Evolutionary conservation across 441 rosid species (phyloP).

Genomic region (Aquilaria agallochum): DNA sequence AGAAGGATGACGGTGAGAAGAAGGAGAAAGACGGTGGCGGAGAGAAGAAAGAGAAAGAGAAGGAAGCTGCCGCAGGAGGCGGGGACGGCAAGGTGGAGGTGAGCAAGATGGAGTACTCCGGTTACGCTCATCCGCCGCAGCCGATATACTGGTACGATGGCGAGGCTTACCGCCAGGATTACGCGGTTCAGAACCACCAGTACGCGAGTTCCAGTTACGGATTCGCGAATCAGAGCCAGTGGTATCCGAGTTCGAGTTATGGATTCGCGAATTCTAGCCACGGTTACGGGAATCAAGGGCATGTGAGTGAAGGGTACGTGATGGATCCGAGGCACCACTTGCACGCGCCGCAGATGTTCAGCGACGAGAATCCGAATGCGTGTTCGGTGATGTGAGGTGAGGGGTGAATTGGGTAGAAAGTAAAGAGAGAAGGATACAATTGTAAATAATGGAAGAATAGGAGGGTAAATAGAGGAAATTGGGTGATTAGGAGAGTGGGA

Average conservation of each 20-base stretch:
- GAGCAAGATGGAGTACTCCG: constrained; percentile 54
- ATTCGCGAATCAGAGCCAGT: background rate
- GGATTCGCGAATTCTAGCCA: constrained; percentile 12
- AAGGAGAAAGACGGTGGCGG: constrained; percentile 28
- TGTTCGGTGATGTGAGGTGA: constrained; percentile 44
- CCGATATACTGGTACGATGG: constrained; percentile 31
- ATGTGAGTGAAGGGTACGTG: constrained; percentile 22
- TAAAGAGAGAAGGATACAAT: background rate
- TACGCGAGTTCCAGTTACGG: constrained; percentile 4
- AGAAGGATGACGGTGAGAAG: constrained; percentile 49
- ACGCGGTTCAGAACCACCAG: constrained; percentile 16
- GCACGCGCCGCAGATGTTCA: constrained; percentile 49
- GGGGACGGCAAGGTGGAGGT: constrained; percentile 48
- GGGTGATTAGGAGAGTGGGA: background rate
- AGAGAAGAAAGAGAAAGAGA: constrained; percentile 15
- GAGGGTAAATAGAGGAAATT: constrained; percentile 14
- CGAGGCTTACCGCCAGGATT: constrained; percentile 26
- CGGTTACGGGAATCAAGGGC: constrained; percentile 26
- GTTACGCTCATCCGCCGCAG: constrained; percentile 33
- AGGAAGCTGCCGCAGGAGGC: constrained; percentile 21
- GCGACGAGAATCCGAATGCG: constrained; percentile 58
- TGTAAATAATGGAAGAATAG: constrained; percentile 28
- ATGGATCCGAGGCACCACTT: constrained; percentile 16
- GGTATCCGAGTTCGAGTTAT: constrained; percentile 6
- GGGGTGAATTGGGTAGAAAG: background rate